A percentile compares a stretch with the other conserved stretches of the same genome.
phyloP scores from a whole-genome alignment of 1,284 basidiomycete species.

The Heterobasidion parviporum region DNA sequence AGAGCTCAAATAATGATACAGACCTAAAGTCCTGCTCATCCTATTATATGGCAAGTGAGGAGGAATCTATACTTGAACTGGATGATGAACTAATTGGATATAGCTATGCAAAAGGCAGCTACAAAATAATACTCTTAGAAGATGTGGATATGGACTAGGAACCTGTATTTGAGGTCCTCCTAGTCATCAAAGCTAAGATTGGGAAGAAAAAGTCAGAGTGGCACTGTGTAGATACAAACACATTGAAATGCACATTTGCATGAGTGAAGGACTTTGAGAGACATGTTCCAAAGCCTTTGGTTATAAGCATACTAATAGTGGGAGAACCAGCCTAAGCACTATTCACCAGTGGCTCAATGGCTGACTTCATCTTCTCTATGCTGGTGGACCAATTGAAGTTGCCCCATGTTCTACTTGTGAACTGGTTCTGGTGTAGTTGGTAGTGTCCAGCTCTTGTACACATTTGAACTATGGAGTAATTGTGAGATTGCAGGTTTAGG shows the following conservation, averaged over 20 bases:
- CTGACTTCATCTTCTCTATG: conserved; percentile 26
- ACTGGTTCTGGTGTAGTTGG: conserved; percentile 9
- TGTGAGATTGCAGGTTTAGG: conserved; percentile 20
- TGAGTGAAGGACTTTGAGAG: conserved; percentile 13
- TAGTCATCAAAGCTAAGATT: not conserved
- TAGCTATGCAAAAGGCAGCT: not conserved
- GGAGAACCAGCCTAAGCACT: conserved; percentile 17
- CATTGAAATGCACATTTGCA: not conserved
- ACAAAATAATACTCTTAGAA: too few species aligned
- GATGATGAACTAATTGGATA: not conserved
- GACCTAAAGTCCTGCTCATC: too few species aligned
- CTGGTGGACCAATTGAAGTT: conserved; percentile 22
- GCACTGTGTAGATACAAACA: not conserved
- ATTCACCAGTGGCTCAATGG: conserved; percentile 24
- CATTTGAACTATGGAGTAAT: conserved; percentile 4
- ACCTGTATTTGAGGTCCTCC: not conserved
- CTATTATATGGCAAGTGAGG: not conserved
- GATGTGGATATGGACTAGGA: not conserved
- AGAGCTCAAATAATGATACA: too few species aligned
- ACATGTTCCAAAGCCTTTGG: conserved; percentile 18
- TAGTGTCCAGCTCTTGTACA: conserved; percentile 6
- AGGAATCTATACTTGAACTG: not conserved
- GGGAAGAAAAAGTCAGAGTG: not conserved
- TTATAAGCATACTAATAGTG: conserved; percentile 19
- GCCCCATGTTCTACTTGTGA: not conserved